Evolutionary conservation across 306 rosid species (phyloP), one percentile per base, ranked within the genome.

Genomic region (Cicer yamashitae): DNA sequence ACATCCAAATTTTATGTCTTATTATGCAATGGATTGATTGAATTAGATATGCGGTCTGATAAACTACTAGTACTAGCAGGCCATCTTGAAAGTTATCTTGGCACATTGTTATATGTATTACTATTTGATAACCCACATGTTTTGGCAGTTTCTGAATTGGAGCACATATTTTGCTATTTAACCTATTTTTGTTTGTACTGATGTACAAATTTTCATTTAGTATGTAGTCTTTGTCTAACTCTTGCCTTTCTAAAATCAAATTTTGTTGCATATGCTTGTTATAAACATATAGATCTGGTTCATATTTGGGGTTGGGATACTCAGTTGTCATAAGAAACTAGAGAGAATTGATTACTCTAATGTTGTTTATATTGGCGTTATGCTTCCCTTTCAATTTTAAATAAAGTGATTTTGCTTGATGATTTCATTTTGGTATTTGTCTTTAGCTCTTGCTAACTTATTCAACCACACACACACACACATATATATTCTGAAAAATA

Each of bases 221-320:
- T 38, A 1, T 48, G 74, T 30, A 51, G 65, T 61, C 18, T 46
- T 52, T 34, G 57, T 61, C 56, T 39, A 65, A 58, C 30, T 30
- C 20, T 70, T 30, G 13, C 60, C 39, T 38, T 66, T 58, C 41
- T 8, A 34, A 50, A 57, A 67, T 34, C 66, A 44, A 45, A 61
- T 61, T 10, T 71, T 71, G 56, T 14, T 75, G 58, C 74, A 15
- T 70, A 58, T 79, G 59, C 47, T 39, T 45, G 39, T 65, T 64
- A 39, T 62, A 13, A 65, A 40, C 69, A 57, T 14, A 9, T 14
- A 50, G 59, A 59, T 74, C 72, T 10, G 73, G 18, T 70, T 79
- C 34, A 66, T 65, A 77, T 69, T 39, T 46, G 45, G 56, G 10
- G 44, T 67, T 43, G 17, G 38, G 75, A 74, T 79, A 30, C 66